Base-by-base conservation (phyloP, 768 basidiomycete genomes). In the Amylocystis lapponica region DNA sequence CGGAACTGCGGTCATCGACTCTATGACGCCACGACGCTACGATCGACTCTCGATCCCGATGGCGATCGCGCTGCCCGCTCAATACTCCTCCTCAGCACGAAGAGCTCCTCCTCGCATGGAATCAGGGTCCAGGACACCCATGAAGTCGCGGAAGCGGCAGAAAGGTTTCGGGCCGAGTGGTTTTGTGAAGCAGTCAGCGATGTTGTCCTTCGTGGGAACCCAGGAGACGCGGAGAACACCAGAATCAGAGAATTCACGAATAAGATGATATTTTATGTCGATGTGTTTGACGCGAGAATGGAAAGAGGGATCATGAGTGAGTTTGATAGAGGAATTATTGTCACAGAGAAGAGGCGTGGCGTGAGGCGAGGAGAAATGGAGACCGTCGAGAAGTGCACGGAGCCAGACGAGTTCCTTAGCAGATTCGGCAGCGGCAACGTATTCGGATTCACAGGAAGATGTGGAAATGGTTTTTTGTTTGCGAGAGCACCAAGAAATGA, bases 211-310 rank as follows among this genome's bases (percentile, higher is more conserved):
- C 0, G 68, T 66, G 1, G 51, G 45, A 17, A 69, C 50, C 47
- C 69, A 64, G 10, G 27, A 21, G 3, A 71, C 21, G 0, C 11
- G 16, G 19, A 74, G 27, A 0, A 58, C 46, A 1, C 53, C 41
- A 7, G 49, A 36, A 3, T 59, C 51, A 5, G 72, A 52, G 1
- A 45, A 47, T 45, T 74, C 60, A 1, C 64, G 58, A n/a, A 71
- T 44, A 41, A 58, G 68, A 46, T 74, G 68, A 44, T 66, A 61
- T 4, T 57, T 45, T 11, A 71, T 61, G 21, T 71, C 65, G 43
- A 75, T 67, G 54, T 74, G 74, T 49, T 71, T 74, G 8, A 62
- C 58, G n/a, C 64, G 51, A 2, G 53, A 37, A 41, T 75, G 71
- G 42, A 59, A 57, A 1, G 50, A 34, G 0, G 68, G 57, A 38